Evolutionary conservation across 2,329 filamentous ascomycete genomes (phyloP).

Genomic region (Oidium heveae): DNA sequence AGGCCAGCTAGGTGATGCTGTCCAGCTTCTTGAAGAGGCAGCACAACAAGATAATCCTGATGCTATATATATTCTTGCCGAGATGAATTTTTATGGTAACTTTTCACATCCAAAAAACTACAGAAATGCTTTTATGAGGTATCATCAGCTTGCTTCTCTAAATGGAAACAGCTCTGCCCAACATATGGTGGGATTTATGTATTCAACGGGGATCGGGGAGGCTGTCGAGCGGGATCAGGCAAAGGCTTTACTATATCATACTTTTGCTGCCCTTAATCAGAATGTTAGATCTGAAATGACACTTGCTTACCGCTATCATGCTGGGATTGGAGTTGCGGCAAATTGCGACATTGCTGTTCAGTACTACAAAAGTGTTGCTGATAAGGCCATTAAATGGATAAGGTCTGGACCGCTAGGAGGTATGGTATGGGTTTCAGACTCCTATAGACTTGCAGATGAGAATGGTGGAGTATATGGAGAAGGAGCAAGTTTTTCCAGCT

Average conservation of each 20-base stretch:
- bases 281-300: slow-evolving; percentile 84
- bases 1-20: slow-evolving; percentile 28
- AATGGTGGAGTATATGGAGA: slow-evolving; percentile 83
- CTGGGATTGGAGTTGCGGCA: slow-evolving; percentile 61
- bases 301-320: slow-evolving; percentile 61
- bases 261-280: slow-evolving; percentile 66
- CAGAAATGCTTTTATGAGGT: slow-evolving; percentile 52
- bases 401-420: slow-evolving; percentile 79
- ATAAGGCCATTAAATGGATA: slow-evolving; percentile 75
- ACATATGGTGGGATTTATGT: slow-evolving; percentile 87
- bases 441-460: slow-evolving; percentile 73
- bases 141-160: slow-evolving; percentile 47
- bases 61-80: slow-evolving; percentile 67
- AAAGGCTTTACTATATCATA: slow-evolving; percentile 79
- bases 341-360: slow-evolving; percentile 65
- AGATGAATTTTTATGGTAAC: slow-evolving; percentile 95
- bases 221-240: slow-evolving; percentile 69
- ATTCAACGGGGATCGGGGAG: slow-evolving; percentile 72
- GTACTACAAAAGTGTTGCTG: slow-evolving; percentile 82
- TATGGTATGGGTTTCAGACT: slow-evolving; percentile 48
- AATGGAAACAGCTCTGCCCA: slow-evolving; percentile 81
- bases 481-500: slow-evolving; percentile 73
- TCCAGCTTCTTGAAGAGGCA: slow-evolving; percentile 31
- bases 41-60: slow-evolving; percentile 38
- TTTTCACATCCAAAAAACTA: slow-evolving; percentile 71